Evolutionary conservation across 2,329 filamentous ascomycete genomes (phyloP).

Genomic region (Dothideomycetes sp.): DNA sequence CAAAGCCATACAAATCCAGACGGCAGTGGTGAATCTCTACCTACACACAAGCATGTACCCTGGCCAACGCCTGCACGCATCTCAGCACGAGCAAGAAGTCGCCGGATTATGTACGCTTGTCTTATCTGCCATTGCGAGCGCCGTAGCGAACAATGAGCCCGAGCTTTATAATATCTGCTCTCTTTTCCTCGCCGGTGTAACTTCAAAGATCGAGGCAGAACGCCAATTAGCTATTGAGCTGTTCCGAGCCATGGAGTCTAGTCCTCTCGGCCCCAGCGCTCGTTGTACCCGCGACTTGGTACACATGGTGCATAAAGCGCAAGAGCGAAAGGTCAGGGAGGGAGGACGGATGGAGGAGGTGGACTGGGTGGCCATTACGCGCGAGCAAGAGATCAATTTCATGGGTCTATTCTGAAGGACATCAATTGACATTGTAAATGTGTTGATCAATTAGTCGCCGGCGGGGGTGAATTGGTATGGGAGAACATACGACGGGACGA

Average conservation of each 20-base stretch:
- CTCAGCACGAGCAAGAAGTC: conserved; percentile 1
- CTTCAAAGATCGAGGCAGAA: conserved; percentile 26
- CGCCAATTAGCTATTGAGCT: conserved; percentile 38
- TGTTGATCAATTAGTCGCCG: too few species aligned
- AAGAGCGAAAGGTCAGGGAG: conserved; percentile 28
- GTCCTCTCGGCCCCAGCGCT: conserved; percentile 38
- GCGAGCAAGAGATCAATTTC: conserved; percentile 31
- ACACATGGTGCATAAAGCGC: conserved; percentile 37
- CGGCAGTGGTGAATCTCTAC: conserved; percentile 31
- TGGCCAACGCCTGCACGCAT: conserved; percentile 26
- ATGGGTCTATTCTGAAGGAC: too few species aligned
- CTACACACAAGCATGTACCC: conserved; percentile 44
- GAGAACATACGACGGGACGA: too few species aligned
- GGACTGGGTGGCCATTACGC: conserved; percentile 40
- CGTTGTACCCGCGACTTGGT: conserved; percentile 34
- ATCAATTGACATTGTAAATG: too few species aligned
- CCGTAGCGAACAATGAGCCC: conserved; percentile 2
- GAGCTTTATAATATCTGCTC: conserved; percentile 38
- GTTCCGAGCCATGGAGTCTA: conserved; percentile 34
- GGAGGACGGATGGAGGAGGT: conserved; percentile 33
- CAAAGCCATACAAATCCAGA: background rate
- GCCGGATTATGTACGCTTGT: conserved; percentile 28
- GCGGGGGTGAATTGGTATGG: too few species aligned
- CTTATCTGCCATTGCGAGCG: conserved; percentile 28
- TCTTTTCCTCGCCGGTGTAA: conserved; percentile 42